A percentile compares a stretch with the other conserved stretches of the same genome.
phyloP scores from a whole-genome alignment of 306 rosid genomes.

The Fagus crenata region DNA sequence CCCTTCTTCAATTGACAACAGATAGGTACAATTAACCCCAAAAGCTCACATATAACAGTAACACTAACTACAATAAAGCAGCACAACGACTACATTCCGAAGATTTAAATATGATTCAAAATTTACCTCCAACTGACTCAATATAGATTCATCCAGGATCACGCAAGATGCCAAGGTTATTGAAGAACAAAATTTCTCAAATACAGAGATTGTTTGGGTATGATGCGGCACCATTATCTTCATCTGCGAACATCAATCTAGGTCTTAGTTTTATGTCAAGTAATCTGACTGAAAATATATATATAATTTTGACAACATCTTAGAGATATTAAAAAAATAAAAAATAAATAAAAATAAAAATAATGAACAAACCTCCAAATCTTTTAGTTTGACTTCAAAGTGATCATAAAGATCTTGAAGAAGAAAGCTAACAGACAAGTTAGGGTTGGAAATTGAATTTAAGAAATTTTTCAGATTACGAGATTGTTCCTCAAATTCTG shows the following conservation, averaged over 20 bases:
- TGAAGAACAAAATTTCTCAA: slow-evolving; percentile 60
- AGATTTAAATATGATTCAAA: not conserved
- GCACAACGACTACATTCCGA: not conserved
- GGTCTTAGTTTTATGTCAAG: slow-evolving; percentile 21
- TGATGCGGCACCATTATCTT: slow-evolving; percentile 42
- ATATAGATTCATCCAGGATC: slow-evolving; percentile 64
- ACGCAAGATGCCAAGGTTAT: slow-evolving; percentile 52
- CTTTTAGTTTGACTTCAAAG: slow-evolving; percentile 61
- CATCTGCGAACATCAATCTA: slow-evolving; percentile 47
- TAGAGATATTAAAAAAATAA: slow-evolving; percentile 4
- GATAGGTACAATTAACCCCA: not conserved
- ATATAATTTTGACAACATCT: slow-evolving; percentile 19
- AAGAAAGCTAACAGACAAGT: slow-evolving; percentile 36
- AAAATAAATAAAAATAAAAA: not conserved
- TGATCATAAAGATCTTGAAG: slow-evolving; percentile 59
- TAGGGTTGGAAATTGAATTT: slow-evolving; percentile 40
- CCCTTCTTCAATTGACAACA: not conserved
- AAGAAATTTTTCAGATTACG: slow-evolving; percentile 40
- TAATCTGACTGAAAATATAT: slow-evolving; percentile 4
- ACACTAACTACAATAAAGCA: not conserved
- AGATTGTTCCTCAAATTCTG: slow-evolving; percentile 40
- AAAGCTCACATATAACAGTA: not conserved
- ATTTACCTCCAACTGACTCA: slow-evolving; percentile 78
- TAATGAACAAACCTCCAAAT: slow-evolving; percentile 56
- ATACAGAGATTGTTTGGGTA: slow-evolving; percentile 47